phyloP scores from a whole-genome alignment of 352 stramenopile species.

The Aphanomyces astaci region DNA sequence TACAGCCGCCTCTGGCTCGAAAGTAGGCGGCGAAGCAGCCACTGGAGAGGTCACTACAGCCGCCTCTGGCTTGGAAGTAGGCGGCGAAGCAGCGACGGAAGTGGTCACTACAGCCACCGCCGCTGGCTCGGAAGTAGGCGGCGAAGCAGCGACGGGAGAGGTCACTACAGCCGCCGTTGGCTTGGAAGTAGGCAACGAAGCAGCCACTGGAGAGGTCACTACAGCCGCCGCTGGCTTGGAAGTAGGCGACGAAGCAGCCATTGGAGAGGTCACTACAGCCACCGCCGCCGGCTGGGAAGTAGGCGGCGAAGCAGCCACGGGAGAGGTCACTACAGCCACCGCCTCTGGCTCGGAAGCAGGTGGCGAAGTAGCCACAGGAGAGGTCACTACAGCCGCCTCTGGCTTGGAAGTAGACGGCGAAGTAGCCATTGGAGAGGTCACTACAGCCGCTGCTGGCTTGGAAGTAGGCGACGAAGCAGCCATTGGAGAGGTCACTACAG shows the following conservation, averaged over 20 bases:
- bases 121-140: too few relatives aligned
- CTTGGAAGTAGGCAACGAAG: background rate
- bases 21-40: background rate
- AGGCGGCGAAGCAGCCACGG: background rate
- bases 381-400: too few relatives aligned
- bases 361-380: background rate
- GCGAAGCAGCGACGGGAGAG: too few relatives aligned
- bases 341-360: background rate
- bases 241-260: background rate
- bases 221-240: background rate
- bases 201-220: background rate
- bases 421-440: too few relatives aligned
- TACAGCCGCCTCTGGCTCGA: too few relatives aligned
- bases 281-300: background rate
- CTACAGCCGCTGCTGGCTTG: too few relatives aligned
- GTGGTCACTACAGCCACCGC: too few relatives aligned
- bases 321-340: background rate
- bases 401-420: too few relatives aligned
- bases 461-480: too few relatives aligned
- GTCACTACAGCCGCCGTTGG: background rate
- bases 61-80: too few relatives aligned
- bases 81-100: too few relatives aligned
- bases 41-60: background rate
- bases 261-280: background rate
- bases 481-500: too few relatives aligned